phyloP scores from a whole-genome alignment of 305 asterid genomes.

The Solanum hybrid region DNA sequence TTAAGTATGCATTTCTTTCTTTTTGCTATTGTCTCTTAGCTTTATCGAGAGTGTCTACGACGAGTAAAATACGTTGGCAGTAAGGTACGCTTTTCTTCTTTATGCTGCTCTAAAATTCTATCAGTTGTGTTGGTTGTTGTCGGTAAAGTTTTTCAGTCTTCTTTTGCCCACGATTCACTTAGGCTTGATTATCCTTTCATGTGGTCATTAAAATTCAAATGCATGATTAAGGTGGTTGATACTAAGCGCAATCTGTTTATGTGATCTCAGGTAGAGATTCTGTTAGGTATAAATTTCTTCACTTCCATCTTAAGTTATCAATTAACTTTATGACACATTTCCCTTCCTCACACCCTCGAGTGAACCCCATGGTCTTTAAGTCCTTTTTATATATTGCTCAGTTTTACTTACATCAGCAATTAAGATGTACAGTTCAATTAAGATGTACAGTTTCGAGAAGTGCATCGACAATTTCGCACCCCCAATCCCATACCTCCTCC shows the following conservation, averaged over 20 bases:
- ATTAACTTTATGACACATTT: background rate
- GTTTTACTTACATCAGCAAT: background rate
- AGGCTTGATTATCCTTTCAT: background rate
- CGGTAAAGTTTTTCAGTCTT: background rate
- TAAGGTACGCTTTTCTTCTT: constrained; percentile 32
- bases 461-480: background rate
- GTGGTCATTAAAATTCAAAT: background rate
- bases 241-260: background rate
- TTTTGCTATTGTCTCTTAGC: constrained; percentile 32
- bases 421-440: background rate
- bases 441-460: background rate
- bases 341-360: background rate
- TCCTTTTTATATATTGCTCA: background rate
- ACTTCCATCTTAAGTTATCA: background rate
- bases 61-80: constrained; percentile 80
- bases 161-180: background rate
- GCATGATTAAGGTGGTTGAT: background rate
- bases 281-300: background rate
- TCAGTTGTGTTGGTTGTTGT: background rate
- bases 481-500: background rate
- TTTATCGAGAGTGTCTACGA: constrained; percentile 77
- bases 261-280: background rate
- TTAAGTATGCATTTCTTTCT: background rate
- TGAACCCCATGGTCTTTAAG: background rate
- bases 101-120: background rate